A percentile compares a stretch with the other conserved stretches of the same genome.
Conservation (phyloP, 108 stramenopile genomes). For the Nitzschia sp. region DNA sequence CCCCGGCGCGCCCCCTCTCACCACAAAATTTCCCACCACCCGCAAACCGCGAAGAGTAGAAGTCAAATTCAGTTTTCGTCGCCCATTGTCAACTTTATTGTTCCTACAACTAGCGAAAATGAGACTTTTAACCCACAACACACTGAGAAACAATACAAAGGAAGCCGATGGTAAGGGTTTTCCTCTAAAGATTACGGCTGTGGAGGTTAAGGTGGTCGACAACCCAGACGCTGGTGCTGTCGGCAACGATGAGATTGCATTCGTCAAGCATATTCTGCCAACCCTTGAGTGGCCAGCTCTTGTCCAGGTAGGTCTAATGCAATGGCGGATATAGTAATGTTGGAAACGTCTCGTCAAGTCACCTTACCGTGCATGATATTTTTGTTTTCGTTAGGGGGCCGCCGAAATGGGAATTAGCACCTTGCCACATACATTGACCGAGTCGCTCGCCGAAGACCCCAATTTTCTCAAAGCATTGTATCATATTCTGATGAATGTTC, state of each 20-base stretch:
- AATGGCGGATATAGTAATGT: neutral
- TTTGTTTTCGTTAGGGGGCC: conserved; percentile 43
- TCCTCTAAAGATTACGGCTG: conserved; percentile 82
- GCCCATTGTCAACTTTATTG: too few species aligned
- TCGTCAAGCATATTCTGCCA: conserved; percentile 74
- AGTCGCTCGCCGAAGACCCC: conserved; percentile 73
- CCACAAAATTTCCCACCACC: too few species aligned
- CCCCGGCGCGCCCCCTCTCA: too few species aligned
- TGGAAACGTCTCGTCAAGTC: neutral
- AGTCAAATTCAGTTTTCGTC: too few species aligned
- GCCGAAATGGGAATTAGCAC: conserved; percentile 76
- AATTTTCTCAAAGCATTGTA: conserved; percentile 86
- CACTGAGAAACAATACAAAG: conserved; percentile 78
- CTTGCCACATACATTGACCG: conserved; percentile 73
- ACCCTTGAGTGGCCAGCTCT: conserved; percentile 75
- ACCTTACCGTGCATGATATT: neutral
- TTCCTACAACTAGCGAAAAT: conserved; percentile 39
- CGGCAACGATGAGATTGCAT: conserved; percentile 60
- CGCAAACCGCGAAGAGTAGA: too few species aligned
- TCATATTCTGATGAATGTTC: conserved; percentile 95
- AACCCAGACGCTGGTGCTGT: conserved; percentile 34
- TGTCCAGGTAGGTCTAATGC: conserved; percentile 45
- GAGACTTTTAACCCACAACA: conserved; percentile 92
- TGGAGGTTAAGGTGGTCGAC: conserved; percentile 82
- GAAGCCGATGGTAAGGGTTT: conserved; percentile 72